phyloP scores from a whole-genome alignment of 768 basidiomycete species.

The Lactifluus pinguis region DNA sequence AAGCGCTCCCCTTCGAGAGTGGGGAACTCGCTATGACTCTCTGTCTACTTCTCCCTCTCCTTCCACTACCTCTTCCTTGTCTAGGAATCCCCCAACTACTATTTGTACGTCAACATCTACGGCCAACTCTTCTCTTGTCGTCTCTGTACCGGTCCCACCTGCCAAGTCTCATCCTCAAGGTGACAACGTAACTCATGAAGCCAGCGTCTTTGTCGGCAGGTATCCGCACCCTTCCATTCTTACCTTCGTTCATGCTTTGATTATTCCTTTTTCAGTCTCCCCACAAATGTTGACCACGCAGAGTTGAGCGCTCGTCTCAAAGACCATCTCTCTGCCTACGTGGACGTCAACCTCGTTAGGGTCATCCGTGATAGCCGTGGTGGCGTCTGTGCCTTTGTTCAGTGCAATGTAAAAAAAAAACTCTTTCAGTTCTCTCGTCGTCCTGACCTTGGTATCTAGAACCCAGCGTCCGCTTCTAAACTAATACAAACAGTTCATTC shows the following conservation, averaged over 20 bases:
- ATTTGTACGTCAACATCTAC: slow-evolving; percentile 11
- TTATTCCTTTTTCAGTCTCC: slow-evolving; percentile 41
- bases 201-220: slow-evolving; percentile 84
- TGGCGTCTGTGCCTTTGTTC: slow-evolving; percentile 77
- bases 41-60: slow-evolving; percentile 43
- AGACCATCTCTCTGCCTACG: slow-evolving; percentile 57
- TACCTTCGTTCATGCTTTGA: slow-evolving; percentile 5
- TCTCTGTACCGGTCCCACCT: slow-evolving; percentile 21
- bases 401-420: slow-evolving; percentile 55
- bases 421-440: slow-evolving; percentile 4
- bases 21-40: slow-evolving; percentile 69
- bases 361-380: slow-evolving; percentile 70
- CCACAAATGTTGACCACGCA: slow-evolving; percentile 52
- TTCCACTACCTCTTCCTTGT: slow-evolving; percentile 23
- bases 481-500: slow-evolving; percentile 54
- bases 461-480: slow-evolving; percentile 44
- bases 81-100: slow-evolving; percentile 1
- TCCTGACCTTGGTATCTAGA: slow-evolving; percentile 29
- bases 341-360: slow-evolving; percentile 56
- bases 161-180: slow-evolving; percentile 5
- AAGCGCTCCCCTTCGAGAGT: slow-evolving; percentile 36
- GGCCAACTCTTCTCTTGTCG: slow-evolving; percentile 18
- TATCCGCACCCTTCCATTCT: slow-evolving; percentile 23
- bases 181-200: slow-evolving; percentile 56
- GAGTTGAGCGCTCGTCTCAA: slow-evolving; percentile 54